These are phyloP conservation scores for Malus sieversii DNA, from an alignment of 306 rosid species.

Conservation along the genomic window DNA sequence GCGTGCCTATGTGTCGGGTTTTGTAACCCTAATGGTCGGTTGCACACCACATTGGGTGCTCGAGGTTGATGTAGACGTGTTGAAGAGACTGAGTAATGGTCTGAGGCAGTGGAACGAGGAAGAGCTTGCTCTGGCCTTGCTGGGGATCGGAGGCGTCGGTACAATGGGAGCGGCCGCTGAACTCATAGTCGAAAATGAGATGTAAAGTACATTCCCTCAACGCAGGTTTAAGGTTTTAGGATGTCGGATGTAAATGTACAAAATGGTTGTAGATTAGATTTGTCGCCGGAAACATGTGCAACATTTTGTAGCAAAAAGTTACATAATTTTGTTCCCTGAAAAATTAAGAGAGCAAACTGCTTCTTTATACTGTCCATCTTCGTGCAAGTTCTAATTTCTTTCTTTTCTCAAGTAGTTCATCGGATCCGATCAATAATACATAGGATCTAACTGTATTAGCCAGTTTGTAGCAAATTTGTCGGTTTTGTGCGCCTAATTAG, in stretches of 20 bases:
- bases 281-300: background rate
- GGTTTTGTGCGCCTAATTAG: no score
- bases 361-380: no score
- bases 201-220: conserved; percentile 18
- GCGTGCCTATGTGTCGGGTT: conserved; percentile 81
- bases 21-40: conserved; percentile 76
- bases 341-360: no score
- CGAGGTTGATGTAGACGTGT: conserved; percentile 66
- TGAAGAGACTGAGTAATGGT: conserved; percentile 77
- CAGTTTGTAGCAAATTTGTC: no score
- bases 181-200: conserved; percentile 52
- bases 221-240: background rate
- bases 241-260: background rate
- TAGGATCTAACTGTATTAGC: no score
- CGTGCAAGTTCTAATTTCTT: no score
- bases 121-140: conserved; percentile 81
- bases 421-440: no score
- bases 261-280: conserved; percentile 9
- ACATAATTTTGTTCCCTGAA: background rate
- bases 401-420: no score
- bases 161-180: conserved; percentile 91
- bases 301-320: background rate
- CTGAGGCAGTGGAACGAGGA: conserved; percentile 73
- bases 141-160: conserved; percentile 61
- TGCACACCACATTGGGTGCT: conserved; percentile 82